Evolutionary conservation across 2,329 filamentous ascomycete genomes (phyloP).

Genomic region (Xylariomycetidae sp.): DNA sequence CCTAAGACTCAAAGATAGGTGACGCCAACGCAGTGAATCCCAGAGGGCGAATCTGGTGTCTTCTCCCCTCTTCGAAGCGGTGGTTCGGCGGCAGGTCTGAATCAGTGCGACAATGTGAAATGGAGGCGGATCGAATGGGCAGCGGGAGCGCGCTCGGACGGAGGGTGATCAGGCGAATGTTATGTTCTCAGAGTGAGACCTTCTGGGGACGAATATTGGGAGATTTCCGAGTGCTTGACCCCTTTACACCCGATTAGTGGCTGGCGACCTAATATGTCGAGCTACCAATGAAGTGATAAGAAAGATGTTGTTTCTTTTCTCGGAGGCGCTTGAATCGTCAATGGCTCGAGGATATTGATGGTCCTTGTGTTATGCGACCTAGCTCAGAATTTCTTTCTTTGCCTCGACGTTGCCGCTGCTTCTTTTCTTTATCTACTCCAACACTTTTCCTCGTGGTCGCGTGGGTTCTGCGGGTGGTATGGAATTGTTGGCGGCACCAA

Average conservation of each 20-base stretch:
- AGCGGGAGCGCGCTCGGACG: no score
- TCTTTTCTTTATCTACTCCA: conserved; percentile 12
- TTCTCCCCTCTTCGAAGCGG: no score
- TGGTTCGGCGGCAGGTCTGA: conserved; percentile 24
- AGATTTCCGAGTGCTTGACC: no score
- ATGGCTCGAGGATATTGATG: no score
- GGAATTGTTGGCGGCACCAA: no score
- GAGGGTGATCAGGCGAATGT: no score
- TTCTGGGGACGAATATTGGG: conserved; percentile 16
- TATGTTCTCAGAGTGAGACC: conserved; percentile 25
- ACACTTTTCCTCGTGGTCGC: conserved; percentile 9
- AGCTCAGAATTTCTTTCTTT: conserved; percentile 8
- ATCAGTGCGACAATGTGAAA: conserved; percentile 26
- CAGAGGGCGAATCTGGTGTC: conserved; percentile 13
- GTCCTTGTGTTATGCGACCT: conserved; percentile 6
- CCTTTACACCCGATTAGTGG: no score
- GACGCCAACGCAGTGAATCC: conserved; percentile 20
- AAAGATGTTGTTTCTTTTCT: no score
- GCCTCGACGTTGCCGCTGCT: conserved; percentile 9
- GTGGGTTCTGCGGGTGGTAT: no score
- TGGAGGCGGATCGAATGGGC: conserved; percentile 18
- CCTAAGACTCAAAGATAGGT: conserved; percentile 17
- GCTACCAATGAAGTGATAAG: conserved; percentile 7
- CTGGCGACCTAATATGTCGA: conserved; percentile 16
- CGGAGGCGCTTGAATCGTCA: no score